Evolutionary conservation across 1,284 basidiomycete species (phyloP).

Genomic region (Ganoderma sinense): DNA sequence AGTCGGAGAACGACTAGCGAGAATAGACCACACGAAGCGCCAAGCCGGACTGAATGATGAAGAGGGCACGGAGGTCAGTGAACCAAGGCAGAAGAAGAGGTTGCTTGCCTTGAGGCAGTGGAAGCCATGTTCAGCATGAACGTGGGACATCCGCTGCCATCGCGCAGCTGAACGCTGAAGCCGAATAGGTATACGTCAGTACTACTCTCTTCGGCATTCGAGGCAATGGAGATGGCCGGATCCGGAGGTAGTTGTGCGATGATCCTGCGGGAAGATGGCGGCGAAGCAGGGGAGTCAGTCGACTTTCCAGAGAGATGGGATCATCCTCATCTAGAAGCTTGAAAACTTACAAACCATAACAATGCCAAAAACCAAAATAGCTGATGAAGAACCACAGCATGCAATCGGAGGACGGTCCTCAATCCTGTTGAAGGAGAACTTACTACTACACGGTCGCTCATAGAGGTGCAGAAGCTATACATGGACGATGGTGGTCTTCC

Average conservation of each 20-base stretch:
- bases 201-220: not conserved
- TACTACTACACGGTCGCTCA: too few species aligned
- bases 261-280: not conserved
- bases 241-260: not conserved
- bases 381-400: too few species aligned
- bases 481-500: too few species aligned
- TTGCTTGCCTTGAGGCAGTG: not conserved
- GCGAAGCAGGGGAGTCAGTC: not conserved
- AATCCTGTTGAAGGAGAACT: too few species aligned
- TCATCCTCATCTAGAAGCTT: not conserved
- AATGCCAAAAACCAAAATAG: too few species aligned
- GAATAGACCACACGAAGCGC: not conserved
- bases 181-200: not conserved
- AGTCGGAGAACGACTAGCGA: not conserved
- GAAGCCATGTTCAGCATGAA: not conserved
- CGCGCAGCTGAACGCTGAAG: not conserved
- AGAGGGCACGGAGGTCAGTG: not conserved
- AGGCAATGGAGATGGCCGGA: not conserved
- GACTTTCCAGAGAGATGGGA: not conserved
- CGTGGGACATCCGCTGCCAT: constrained; percentile 4
- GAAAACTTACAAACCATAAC: not conserved
- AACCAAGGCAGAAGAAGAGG: not conserved
- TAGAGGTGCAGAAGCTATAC: too few species aligned
- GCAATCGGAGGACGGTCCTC: not conserved
- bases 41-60: not conserved